Base-by-base conservation (phyloP, 768 basidiomycete species). In the Lyophyllum semitale region DNA sequence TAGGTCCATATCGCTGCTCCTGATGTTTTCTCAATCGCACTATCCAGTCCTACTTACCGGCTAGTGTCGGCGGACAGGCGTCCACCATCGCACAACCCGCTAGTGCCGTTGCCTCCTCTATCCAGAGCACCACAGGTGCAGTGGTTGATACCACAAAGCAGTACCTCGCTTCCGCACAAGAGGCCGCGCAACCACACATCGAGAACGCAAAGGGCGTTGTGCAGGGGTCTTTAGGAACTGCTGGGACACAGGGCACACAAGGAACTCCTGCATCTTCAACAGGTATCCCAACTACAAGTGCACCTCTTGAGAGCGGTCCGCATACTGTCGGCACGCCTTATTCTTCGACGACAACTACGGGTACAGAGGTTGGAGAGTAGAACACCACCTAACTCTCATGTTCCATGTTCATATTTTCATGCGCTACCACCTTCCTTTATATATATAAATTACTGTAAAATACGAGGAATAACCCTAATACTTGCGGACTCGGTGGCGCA, bases 241-340 rank as follows among this genome's bases (percentile, higher is more conserved):
- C 61, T 23, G 66, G 62, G 20, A 61, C 47, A 48, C 44, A 25
- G 37, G 38, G 33, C 29, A 33, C 43, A 11, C 26, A 17, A 15
- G 55, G 51, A 15, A 35, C 62, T 44, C 59, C 62, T 5, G 62
- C 62, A 18, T 59, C 60, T 20, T 59, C 60, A 8, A 60, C 59
- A 4, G 63, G 63, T 48, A 63, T 75, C 15, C 73, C 76, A 9
- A 63, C 77, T 1, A 73, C 70, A 2, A 76, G 66, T 22, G 73
- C 76, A 9, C 73, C 75, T 0, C 61, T 79, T 18, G 74, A 81
- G 66, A 77, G 70, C 37, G 76, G 72, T 1, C 52, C 67, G 1
- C 67, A 75, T 51, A 65, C 66, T 4, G 62, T 73, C 25, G 68
- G 63, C 22, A 66, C 65, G 13, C 74, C 70, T 3, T 72, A 72